phyloP scores from a whole-genome alignment of 108 stramenopile genomes.

The Epithemia pelagica region DNA sequence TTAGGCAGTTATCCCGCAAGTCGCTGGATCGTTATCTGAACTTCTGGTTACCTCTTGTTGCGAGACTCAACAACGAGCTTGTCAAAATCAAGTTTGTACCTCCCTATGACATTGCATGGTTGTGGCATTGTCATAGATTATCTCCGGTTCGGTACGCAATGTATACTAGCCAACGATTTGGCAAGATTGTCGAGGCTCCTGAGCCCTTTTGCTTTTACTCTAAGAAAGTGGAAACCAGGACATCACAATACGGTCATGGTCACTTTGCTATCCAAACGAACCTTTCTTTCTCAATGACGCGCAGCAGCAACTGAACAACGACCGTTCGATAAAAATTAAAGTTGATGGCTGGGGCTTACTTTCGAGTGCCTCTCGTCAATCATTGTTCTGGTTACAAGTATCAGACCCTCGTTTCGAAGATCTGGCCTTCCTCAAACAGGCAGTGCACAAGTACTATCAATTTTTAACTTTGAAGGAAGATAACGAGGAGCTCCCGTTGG shows the following conservation, averaged over 20 bases:
- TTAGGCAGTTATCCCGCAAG: not conserved
- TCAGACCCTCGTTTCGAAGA: conserved; percentile 20
- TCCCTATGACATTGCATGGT: conserved; percentile 52
- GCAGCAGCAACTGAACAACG: not conserved
- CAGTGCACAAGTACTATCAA: conserved; percentile 18
- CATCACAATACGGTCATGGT: not conserved
- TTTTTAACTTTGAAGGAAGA: conserved; percentile 4
- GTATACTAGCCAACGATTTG: conserved; percentile 19
- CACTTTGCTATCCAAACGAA: conserved; percentile 11
- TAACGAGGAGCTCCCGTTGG: conserved; percentile 7
- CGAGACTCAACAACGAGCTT: not conserved
- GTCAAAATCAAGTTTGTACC: conserved; percentile 20
- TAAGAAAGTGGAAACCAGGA: conserved; percentile 5
- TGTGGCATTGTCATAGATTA: conserved; percentile 65
- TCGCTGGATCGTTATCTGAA: conserved; percentile 19
- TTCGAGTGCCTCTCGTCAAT: conserved; percentile 29
- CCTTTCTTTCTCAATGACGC: conserved; percentile 12
- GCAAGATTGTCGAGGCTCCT: not conserved
- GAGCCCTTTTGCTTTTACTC: too few species aligned
- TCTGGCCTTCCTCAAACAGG: conserved; percentile 31
- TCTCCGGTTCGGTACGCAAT: conserved; percentile 31
- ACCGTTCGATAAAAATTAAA: too few species aligned
- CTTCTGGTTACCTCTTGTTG: conserved; percentile 31
- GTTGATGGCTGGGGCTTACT: conserved; percentile 31
- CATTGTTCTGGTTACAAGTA: conserved; percentile 50